A percentile compares a stretch with the other conserved stretches of the same genome.
Evolutionary conservation across 2,329 filamentous ascomycete species (phyloP).

Genomic region (Neonectria sp.): DNA sequence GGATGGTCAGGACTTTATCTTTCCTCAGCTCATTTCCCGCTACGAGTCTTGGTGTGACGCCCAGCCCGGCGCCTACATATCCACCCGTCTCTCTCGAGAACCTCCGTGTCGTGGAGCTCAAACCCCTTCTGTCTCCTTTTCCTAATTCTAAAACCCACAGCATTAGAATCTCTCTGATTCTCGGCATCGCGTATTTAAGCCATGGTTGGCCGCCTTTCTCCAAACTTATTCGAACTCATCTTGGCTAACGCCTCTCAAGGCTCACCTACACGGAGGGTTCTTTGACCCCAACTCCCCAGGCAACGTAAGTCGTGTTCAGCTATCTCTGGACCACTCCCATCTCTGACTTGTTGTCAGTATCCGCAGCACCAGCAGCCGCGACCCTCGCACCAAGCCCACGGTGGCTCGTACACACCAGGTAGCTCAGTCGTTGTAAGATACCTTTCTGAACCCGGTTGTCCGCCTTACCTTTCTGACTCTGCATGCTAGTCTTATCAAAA

Average conservation of each 20-base stretch:
- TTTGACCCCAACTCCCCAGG: conserved; percentile 42
- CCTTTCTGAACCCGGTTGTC: neutral
- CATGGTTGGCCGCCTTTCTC: conserved; percentile 37
- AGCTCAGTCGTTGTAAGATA: conserved; percentile 41
- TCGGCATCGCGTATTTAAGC: conserved; percentile 35
- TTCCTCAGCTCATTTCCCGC: conserved; percentile 12
- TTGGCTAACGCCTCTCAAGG: conserved; percentile 29
- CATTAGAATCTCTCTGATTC: neutral
- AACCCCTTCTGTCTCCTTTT: conserved; percentile 6
- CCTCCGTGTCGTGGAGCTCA: neutral
- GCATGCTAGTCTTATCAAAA: conserved; percentile 41
- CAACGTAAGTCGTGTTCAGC: conserved; percentile 27
- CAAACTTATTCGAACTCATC: neutral
- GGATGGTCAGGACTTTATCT: neutral
- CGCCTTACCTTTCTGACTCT: conserved; percentile 18
- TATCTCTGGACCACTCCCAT: neutral
- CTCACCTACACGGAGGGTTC: conserved; percentile 44
- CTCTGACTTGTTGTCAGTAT: conserved; percentile 32
- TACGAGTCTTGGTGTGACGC: conserved; percentile 2
- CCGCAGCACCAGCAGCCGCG: conserved; percentile 28
- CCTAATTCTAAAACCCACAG: neutral
- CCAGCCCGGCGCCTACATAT: conserved; percentile 2
- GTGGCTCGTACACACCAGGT: conserved; percentile 45
- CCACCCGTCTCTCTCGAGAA: neutral
- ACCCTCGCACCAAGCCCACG: conserved; percentile 39